phyloP scores from a whole-genome alignment of 345 rosid species.

The Barbarea vulgaris region DNA sequence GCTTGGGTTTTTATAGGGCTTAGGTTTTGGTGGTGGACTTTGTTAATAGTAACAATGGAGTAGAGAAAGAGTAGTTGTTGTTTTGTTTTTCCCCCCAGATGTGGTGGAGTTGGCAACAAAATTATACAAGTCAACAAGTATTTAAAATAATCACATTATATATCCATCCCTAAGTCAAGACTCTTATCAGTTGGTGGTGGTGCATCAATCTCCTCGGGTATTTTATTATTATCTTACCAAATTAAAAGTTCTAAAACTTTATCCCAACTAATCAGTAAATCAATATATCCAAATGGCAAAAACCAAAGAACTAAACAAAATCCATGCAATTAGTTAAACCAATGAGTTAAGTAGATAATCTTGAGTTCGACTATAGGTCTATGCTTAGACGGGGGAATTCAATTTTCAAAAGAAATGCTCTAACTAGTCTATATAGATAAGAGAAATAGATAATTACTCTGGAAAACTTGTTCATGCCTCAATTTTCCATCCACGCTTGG shows the following conservation, averaged over 20 bases:
- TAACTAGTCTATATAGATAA: not conserved
- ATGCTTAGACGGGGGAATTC: not conserved
- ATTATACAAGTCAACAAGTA: conserved; percentile 23
- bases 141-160: conserved; percentile 11
- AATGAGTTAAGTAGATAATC: conserved; percentile 7
- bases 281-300: conserved; percentile 5
- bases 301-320: conserved; percentile 22
- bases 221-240: conserved; percentile 4
- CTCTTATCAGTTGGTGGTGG: conserved; percentile 8
- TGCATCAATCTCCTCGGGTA: conserved; percentile 1
- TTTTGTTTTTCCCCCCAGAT: conserved; percentile 5
- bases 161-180: not conserved
- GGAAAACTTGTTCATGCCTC: conserved; percentile 28
- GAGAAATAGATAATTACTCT: conserved; percentile 20
- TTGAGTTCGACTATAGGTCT: not conserved
- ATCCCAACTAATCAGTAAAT: conserved; percentile 30
- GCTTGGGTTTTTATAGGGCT: conserved; percentile 11
- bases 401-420: not conserved
- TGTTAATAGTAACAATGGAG: conserved; percentile 37
- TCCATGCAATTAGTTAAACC: conserved; percentile 2
- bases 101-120: conserved; percentile 42
- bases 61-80: conserved; percentile 37
- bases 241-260: conserved; percentile 12
- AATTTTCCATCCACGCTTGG: conserved; percentile 68
- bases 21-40: conserved; percentile 24